These are phyloP conservation scores for Paraconiothyrium sp. DNA, from an alignment of 2,329 filamentous ascomycete genomes.

Conservation along the genomic window DNA sequence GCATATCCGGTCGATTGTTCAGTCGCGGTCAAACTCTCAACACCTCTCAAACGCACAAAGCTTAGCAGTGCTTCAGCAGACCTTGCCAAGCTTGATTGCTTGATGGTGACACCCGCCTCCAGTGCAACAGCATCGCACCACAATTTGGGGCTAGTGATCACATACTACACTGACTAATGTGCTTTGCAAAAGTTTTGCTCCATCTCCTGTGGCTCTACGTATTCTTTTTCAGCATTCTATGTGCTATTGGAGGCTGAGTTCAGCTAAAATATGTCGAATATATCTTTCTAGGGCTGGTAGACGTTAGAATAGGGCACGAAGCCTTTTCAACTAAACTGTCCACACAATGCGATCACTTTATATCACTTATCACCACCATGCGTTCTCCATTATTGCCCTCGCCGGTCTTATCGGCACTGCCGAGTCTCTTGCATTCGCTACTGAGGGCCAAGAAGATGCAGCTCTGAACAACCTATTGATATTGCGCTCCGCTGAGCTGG, in stretches of 20 bases:
- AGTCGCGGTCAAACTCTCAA: background rate
- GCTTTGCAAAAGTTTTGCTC: background rate
- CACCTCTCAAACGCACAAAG: background rate
- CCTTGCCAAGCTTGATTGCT: slow-evolving; percentile 1
- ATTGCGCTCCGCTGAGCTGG: background rate
- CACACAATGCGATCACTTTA: background rate
- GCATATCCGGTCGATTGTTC: background rate
- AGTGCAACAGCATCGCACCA: slow-evolving; percentile 4
- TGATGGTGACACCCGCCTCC: background rate
- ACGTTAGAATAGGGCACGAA: too few relatives aligned
- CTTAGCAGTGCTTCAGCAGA: slow-evolving; percentile 4
- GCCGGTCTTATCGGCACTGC: background rate
- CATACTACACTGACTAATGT: background rate
- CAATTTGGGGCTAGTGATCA: slow-evolving; percentile 3
- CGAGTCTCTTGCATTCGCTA: background rate
- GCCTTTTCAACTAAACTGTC: background rate
- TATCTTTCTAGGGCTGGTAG: too few relatives aligned
- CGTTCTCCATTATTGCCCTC: background rate
- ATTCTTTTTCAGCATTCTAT: too few relatives aligned
- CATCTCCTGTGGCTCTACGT: too few relatives aligned
- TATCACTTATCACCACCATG: background rate
- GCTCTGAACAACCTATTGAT: background rate
- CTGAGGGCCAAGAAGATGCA: background rate
- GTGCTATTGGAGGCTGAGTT: too few relatives aligned
- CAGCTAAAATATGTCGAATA: too few relatives aligned